Evolutionary conservation across 2,329 filamentous ascomycete species (phyloP).

Genomic region (Lasiodiplodia hormozganensis): DNA sequence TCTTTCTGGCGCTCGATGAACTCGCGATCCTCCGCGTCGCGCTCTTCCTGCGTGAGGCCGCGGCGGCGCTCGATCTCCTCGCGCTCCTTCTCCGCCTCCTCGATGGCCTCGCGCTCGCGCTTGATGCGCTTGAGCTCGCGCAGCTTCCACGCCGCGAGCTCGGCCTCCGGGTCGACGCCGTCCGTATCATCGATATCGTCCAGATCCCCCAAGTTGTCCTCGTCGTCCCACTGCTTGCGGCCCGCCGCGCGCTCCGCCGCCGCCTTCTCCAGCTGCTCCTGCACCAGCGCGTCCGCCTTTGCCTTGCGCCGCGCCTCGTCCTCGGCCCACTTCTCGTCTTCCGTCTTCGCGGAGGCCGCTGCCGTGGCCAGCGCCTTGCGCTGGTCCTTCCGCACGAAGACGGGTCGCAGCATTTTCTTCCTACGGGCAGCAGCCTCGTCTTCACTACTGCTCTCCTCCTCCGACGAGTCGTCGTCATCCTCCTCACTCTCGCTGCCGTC

Average conservation of each 20-base stretch:
- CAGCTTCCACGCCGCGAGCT: constrained; percentile 91
- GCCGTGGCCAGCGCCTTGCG: constrained; percentile 47
- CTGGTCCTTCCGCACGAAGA: constrained; percentile 70
- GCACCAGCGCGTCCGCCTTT: constrained; percentile 78
- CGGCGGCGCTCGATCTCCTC: constrained; percentile 89
- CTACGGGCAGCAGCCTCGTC: constrained; percentile 63
- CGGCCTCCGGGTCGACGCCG: constrained; percentile 82
- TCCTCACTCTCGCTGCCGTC: constrained; percentile 30
- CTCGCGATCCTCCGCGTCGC: constrained; percentile 81
- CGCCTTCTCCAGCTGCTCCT: constrained; percentile 83
- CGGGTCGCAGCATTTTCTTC: constrained; percentile 64
- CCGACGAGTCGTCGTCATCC: constrained; percentile 43
- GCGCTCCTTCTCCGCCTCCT: constrained; percentile 80
- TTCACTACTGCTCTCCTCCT: constrained; percentile 59
- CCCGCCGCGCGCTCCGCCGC: constrained; percentile 75
- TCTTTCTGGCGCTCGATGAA: constrained; percentile 79
- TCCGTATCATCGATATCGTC: constrained; percentile 89
- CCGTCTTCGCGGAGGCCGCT: constrained; percentile 40
- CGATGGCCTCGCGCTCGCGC: constrained; percentile 83
- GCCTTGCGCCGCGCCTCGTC: constrained; percentile 68
- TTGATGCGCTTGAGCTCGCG: constrained; percentile 89
- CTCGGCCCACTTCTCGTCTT: constrained; percentile 54
- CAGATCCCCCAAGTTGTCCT: constrained; percentile 68
- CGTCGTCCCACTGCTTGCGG: constrained; percentile 87
- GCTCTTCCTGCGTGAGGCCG: constrained; percentile 85